These are phyloP conservation scores for Colletotrichum acutatum DNA, from an alignment of 2,329 filamentous ascomycete genomes.

Conservation along the genomic window DNA sequence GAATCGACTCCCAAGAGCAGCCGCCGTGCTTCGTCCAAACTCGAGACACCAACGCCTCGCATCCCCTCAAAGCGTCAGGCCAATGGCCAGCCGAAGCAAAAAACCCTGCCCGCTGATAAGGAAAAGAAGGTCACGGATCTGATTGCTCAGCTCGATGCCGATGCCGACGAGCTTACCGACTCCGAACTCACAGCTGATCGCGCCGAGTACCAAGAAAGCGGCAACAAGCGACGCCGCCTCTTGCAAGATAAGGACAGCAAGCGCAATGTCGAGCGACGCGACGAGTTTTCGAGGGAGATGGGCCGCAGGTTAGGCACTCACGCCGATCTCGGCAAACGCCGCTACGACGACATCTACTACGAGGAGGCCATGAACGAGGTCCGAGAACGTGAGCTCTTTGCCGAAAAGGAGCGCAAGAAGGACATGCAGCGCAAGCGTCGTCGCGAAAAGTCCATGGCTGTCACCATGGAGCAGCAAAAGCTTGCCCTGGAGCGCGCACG, in stretches of 20 bases:
- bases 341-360: constrained; percentile 82
- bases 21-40: constrained; percentile 63
- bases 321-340: constrained; percentile 76
- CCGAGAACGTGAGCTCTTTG: constrained; percentile 87
- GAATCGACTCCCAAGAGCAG: constrained; percentile 58
- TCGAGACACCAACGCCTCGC: constrained; percentile 58
- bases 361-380: constrained; percentile 87
- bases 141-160: constrained; percentile 55
- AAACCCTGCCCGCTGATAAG: constrained; percentile 66
- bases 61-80: constrained; percentile 67
- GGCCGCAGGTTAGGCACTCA: constrained; percentile 74
- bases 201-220: constrained; percentile 63
- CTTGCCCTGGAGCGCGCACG: constrained; percentile 82
- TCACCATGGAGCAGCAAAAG: constrained; percentile 91
- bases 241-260: constrained; percentile 70
- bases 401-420: constrained; percentile 99
- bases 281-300: constrained; percentile 68
- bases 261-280: constrained; percentile 71
- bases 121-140: constrained; percentile 76
- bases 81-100: constrained; percentile 66
- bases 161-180: constrained; percentile 58
- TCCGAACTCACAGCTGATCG: constrained; percentile 57
- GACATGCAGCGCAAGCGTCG: constrained; percentile 98
- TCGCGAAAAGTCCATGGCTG: constrained; percentile 94
- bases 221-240: constrained; percentile 76